Evolutionary conservation across 345 rosid genomes (phyloP).

Genomic region (Cardamine resedifolia): DNA sequence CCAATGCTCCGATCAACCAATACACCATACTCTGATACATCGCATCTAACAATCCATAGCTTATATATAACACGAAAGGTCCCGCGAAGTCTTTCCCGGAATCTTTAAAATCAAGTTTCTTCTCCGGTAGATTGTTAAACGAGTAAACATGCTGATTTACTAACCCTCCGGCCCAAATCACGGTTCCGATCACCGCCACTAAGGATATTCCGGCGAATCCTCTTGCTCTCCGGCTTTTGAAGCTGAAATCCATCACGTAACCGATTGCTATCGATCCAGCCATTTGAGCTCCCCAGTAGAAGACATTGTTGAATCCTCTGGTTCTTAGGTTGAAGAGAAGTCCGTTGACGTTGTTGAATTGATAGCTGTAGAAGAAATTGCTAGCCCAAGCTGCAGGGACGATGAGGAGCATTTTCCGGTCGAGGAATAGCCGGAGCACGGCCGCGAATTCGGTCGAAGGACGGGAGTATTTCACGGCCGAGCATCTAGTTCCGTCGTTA

Average conservation of each 20-base stretch:
- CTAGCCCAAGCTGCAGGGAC: conserved; percentile 90
- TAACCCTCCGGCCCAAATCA: conserved; percentile 82
- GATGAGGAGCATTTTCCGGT: conserved; percentile 74
- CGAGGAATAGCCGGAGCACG: conserved; percentile 45
- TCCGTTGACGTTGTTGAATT: conserved; percentile 76
- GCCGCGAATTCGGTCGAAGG: conserved; percentile 47
- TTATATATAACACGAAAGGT: conserved; percentile 70
- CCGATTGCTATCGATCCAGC: conserved; percentile 71
- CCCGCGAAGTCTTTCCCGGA: conserved; percentile 60
- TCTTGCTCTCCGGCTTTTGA: conserved; percentile 60
- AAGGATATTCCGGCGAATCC: conserved; percentile 69
- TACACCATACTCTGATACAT: conserved; percentile 93
- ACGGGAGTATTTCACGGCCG: conserved; percentile 49
- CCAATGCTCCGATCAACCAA: conserved; percentile 91
- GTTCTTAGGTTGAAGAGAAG: conserved; percentile 68
- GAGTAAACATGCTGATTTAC: conserved; percentile 65
- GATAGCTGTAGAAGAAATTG: conserved; percentile 83
- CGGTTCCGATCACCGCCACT: conserved; percentile 61
- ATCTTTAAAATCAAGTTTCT: conserved; percentile 69
- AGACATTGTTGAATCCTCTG: conserved; percentile 83
- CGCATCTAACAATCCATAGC: conserved; percentile 83
- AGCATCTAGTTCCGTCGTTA: conserved; percentile 59
- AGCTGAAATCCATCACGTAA: conserved; percentile 74
- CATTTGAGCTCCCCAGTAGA: conserved; percentile 98
- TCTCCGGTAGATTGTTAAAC: conserved; percentile 30